Conservation (phyloP, 129 eudicot genomes). For the Centrapalus pauciflorus region DNA sequence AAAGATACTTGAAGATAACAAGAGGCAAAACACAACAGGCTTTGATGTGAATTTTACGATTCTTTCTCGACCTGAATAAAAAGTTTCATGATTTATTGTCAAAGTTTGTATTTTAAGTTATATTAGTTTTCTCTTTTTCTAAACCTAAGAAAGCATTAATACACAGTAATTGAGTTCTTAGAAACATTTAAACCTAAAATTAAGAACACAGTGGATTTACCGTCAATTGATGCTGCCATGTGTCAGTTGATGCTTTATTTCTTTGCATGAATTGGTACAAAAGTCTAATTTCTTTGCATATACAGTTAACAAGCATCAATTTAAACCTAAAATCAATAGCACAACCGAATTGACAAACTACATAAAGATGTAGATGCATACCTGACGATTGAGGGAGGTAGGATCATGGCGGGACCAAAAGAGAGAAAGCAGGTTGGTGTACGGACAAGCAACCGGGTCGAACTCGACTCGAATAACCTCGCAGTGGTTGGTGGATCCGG, state of each 20-base stretch:
- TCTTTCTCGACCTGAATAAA: too few relatives aligned
- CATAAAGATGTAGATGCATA: not conserved
- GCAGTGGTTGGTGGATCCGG: constrained; percentile 70
- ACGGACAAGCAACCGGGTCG: constrained; percentile 75
- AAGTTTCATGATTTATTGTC: too few relatives aligned
- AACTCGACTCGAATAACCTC: constrained; percentile 84
- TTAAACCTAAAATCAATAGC: not conserved
- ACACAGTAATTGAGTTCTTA: not conserved
- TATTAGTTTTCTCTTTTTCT: too few relatives aligned
- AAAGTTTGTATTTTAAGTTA: too few relatives aligned
- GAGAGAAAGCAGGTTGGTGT: constrained; percentile 52
- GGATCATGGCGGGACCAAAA: constrained; percentile 96
- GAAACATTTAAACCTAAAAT: not conserved
- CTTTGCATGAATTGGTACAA: too few relatives aligned
- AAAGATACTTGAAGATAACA: too few relatives aligned
- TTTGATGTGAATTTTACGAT: too few relatives aligned
- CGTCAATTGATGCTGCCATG: too few relatives aligned
- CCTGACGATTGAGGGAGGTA: constrained; percentile 93
- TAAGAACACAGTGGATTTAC: too few relatives aligned
- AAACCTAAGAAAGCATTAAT: not conserved
- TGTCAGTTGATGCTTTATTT: too few relatives aligned
- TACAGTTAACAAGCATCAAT: not conserved
- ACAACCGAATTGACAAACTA: not conserved
- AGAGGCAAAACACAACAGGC: too few relatives aligned
- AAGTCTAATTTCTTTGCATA: not conserved